Conservation (phyloP, 805 yeast species). For the Torulaspora delbrueckii region DNA sequence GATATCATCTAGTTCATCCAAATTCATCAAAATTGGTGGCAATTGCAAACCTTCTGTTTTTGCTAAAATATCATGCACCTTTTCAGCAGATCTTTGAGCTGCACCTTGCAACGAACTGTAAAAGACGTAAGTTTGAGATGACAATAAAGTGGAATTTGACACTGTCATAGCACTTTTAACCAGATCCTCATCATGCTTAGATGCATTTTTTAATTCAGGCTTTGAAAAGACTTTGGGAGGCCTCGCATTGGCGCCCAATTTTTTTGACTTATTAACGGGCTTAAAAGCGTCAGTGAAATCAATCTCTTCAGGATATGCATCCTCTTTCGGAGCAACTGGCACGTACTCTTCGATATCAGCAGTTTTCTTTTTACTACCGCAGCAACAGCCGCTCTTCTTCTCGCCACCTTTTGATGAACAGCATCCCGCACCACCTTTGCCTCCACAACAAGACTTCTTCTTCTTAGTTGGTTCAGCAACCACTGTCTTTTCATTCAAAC, state of each 20-base stretch:
- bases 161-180: slow-evolving; percentile 37
- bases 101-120: slow-evolving; percentile 86
- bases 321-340: slow-evolving; percentile 12
- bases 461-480: slow-evolving; percentile 2
- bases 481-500: slow-evolving; percentile 1
- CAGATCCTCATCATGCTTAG: slow-evolving; percentile 13
- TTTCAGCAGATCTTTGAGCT: slow-evolving; percentile 62
- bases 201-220: slow-evolving; percentile 6
- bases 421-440: slow-evolving; percentile 17
- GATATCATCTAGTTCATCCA: slow-evolving; percentile 79
- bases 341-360: slow-evolving; percentile 16
- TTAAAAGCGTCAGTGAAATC: slow-evolving; percentile 41
- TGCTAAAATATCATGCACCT: slow-evolving; percentile 40
- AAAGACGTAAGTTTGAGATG: slow-evolving; percentile 61
- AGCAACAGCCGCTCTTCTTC: slow-evolving; percentile 28
- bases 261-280: slow-evolving; percentile 12
- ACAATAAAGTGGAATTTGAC: slow-evolving; percentile 41
- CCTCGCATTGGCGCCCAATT: slow-evolving; percentile 1
- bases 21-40: slow-evolving; percentile 53
- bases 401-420: slow-evolving; percentile 18
- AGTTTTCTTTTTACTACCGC: slow-evolving; percentile 30
- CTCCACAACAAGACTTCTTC: slow-evolving; percentile 28
- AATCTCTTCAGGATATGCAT: slow-evolving; percentile 26
- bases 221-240: slow-evolving; percentile 17
- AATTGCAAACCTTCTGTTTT: slow-evolving; percentile 28